Base-by-base conservation (phyloP, 2,329 filamentous ascomycete genomes). In the Penicillium italicum region DNA sequence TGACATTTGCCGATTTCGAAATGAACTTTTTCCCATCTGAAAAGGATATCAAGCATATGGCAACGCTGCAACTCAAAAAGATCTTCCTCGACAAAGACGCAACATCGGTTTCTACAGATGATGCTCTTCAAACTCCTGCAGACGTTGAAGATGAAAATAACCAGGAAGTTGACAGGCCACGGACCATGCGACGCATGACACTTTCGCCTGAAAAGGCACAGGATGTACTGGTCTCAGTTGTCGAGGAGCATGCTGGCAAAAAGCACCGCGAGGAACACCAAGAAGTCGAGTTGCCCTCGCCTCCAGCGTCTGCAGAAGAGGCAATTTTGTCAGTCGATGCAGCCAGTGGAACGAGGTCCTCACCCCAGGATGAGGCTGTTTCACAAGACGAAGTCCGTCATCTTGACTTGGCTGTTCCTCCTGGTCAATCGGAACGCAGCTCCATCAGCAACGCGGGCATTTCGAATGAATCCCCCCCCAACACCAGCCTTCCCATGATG, bases 41-140 rank as follows among this genome's bases (percentile, higher is more conserved):
- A 72, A 97, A 96, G 68, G 94, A 99, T 75, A 96, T 99, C 67
- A 85, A 91, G 59, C 86, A 94, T 66, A 79, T 99, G 58, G 96
- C 94, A 12, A 91, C 93, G 56, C 82, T 97, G 59, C 95, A 99
- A 70, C 79, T 99, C 55, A 93, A 90, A 70, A 96, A 95, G 71
- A 90, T 99, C 71, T 99, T 99, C 69, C 85, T 93, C 8, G 92
- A 97, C 70, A 88, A 79, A 55, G 82, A 91, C 65, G 90, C 92
- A 56, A 87, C 90, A 55, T 89, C 89, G 0, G 76, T 92, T 16
- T 80, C 81, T 5, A 85, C 87, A 12, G 91, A 95, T 47, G 85
- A 89, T 40, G 79, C 87, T 22, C 75, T 78, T 2, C 76, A 75
- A 16, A 74, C 78, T 6, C 66, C 74, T 1, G 72, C 74, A 33